Base-by-base conservation (phyloP, 192 early-diverging fungal genomes). In the Geosiphon pyriformis region DNA sequence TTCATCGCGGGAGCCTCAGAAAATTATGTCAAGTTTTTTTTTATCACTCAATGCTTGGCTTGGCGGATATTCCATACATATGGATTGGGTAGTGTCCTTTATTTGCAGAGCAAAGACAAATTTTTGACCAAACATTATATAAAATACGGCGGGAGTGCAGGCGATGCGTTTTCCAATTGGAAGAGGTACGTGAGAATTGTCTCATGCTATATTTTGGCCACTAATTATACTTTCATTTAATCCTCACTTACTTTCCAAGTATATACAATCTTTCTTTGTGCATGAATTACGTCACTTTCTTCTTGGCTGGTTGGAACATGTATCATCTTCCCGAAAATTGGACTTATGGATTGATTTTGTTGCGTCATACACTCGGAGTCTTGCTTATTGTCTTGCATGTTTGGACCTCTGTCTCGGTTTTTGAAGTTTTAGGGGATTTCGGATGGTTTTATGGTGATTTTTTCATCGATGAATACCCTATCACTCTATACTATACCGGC, bases 381-480 rank as follows among this genome's bases (percentile, higher is more conserved):
- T 83, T 91, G 11, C 81, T 96, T 49, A 92, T 97, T 58, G 76
- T 82, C 4, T 79, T 98, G 53, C 96, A 98, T 66, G 75, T 92
- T 46, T 96, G 94, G 92, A 94, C 92, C 32, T 88, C 96, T 8
- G 77, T 88, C 26, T 93, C 92, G 6, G 90, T 95, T 48, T 94
- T 92, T 79, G 91, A 96, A 73, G 92, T 88, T 4, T 80, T 96
- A 59, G 94, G 96, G 53, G 91, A 95, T 68, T 93, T 92, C 79
- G 96, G 95, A 2, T 98, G 94, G 94, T 98, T 98, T 78, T 96
- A 97, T 72, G 94, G 93, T 51, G 96, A 97, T 70, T 96, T 96
- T 68, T 95, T 98, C 79, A 84, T 95, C 57, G 92, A 92, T 72
- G 86, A 88, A 29, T 79, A 87, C 12, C 81, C 85, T 32, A 78